These are phyloP conservation scores for Kickxella alabastrina DNA, from an alignment of 192 early-diverging fungal species.

Conservation along the genomic window DNA sequence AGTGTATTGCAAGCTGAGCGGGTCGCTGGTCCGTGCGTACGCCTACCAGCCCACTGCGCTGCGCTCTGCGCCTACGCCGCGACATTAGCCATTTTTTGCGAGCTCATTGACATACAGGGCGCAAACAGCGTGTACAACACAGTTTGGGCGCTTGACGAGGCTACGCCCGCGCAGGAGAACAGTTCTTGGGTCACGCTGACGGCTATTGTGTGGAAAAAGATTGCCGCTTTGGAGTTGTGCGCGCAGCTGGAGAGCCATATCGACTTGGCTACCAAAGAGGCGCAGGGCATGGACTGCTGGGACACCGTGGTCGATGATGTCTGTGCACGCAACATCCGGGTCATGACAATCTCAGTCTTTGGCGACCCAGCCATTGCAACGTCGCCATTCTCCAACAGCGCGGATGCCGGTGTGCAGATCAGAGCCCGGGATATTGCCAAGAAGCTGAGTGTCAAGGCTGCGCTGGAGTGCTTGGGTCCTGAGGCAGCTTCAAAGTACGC, in stretches of 20 bases:
- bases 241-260: conserved; percentile 8
- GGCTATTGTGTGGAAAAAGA: conserved; percentile 23
- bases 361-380: background rate
- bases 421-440: background rate
- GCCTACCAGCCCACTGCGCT: background rate
- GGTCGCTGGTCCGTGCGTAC: conserved; percentile 10
- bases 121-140: conserved; percentile 2
- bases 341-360: background rate
- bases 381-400: conserved; percentile 1
- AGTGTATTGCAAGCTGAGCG: conserved; percentile 23
- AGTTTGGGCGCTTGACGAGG: conserved; percentile 11
- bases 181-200: conserved; percentile 22
- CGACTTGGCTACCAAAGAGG: conserved; percentile 1
- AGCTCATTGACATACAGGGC: conserved; percentile 12
- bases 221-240: conserved; percentile 3
- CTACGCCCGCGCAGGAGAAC: conserved; percentile 6
- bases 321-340: conserved; percentile 8
- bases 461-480: conserved; percentile 1
- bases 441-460: conserved; percentile 1
- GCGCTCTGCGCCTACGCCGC: conserved; percentile 15
- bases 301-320: conserved; percentile 20
- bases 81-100: conserved; percentile 13
- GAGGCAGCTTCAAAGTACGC: conserved; percentile 1
- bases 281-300: conserved; percentile 22
- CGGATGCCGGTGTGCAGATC: background rate